Evolutionary conservation across 2,329 filamentous ascomycete species (phyloP).

Genomic region (Xylariaceae sp.): DNA sequence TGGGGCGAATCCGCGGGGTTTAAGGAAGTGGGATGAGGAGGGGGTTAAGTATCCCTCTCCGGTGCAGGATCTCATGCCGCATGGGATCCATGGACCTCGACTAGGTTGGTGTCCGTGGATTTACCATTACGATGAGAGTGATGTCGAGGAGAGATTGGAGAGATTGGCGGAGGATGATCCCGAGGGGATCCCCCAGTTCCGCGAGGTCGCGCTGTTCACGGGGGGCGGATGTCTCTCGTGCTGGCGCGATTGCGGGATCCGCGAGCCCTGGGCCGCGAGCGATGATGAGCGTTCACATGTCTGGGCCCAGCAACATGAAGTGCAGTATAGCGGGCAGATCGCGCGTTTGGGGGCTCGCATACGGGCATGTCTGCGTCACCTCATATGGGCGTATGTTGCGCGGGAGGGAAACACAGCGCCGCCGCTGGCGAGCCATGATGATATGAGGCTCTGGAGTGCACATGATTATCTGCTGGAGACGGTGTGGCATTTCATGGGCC

Average conservation of each 20-base stretch:
- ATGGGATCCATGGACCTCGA: slow-evolving; percentile 8
- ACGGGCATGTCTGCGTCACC: slow-evolving; percentile 6
- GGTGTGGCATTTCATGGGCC: slow-evolving; percentile 12
- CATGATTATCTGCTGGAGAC: slow-evolving; percentile 11
- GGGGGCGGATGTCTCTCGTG: too few relatives aligned
- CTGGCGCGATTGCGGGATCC: too few relatives aligned
- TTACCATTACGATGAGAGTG: slow-evolving; percentile 9
- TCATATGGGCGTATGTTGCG: background rate
- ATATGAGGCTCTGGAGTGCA: slow-evolving; percentile 1
- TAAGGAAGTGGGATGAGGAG: background rate
- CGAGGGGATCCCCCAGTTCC: slow-evolving; percentile 2
- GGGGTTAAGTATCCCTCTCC: slow-evolving; percentile 11
- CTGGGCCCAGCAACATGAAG: background rate
- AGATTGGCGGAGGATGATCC: background rate
- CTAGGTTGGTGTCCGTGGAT: slow-evolving; percentile 10
- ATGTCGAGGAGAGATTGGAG: slow-evolving; percentile 5
- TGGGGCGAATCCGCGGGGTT: slow-evolving; percentile 13
- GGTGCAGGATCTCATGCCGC: slow-evolving; percentile 14
- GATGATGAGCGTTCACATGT: background rate
- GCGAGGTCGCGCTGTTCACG: background rate
- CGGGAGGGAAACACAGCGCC: too few relatives aligned
- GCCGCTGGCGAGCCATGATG: background rate
- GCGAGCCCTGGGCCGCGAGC: background rate
- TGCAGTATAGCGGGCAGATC: slow-evolving; percentile 6
- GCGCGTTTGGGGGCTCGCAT: slow-evolving; percentile 1